These are phyloP conservation scores for Boletellus ananas DNA, from an alignment of 768 basidiomycete species.

Conservation along the genomic window DNA sequence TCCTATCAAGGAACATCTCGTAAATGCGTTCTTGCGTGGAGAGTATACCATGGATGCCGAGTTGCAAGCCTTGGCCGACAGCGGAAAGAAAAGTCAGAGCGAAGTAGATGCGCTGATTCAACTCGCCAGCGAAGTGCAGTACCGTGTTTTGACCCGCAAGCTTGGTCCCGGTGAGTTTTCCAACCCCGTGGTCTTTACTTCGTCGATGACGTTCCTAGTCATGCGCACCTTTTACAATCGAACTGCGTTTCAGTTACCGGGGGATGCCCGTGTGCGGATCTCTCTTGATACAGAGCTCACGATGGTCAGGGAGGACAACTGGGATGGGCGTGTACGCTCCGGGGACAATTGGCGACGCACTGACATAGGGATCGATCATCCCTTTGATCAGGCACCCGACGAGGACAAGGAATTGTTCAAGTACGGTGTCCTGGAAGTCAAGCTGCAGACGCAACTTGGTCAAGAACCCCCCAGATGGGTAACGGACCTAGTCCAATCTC, in stretches of 20 bases:
- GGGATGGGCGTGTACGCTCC: slow-evolving; percentile 78
- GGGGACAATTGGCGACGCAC: slow-evolving; percentile 91
- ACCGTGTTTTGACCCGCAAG: slow-evolving; percentile 76
- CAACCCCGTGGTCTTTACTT: not conserved
- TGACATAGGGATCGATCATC: slow-evolving; percentile 90
- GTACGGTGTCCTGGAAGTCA: slow-evolving; percentile 96
- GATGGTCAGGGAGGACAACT: slow-evolving; percentile 94
- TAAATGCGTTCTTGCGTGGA: slow-evolving; percentile 87
- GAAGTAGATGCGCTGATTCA: slow-evolving; percentile 95
- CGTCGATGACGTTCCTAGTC: slow-evolving; percentile 43
- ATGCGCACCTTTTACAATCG: slow-evolving; percentile 98
- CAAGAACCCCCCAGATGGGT: slow-evolving; percentile 98
- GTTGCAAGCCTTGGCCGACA: slow-evolving; percentile 79
- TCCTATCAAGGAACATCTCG: slow-evolving; percentile 88
- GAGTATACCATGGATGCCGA: slow-evolving; percentile 93
- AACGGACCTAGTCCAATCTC: slow-evolving; percentile 89
- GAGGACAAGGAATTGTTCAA: slow-evolving; percentile 95
- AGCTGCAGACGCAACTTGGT: slow-evolving; percentile 93
- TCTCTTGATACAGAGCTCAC: slow-evolving; percentile 96
- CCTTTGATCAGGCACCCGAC: slow-evolving; percentile 69
- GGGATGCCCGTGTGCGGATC: slow-evolving; percentile 97
- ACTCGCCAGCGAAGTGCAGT: slow-evolving; percentile 96
- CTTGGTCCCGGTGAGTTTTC: slow-evolving; percentile 68
- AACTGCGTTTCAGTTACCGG: slow-evolving; percentile 97
- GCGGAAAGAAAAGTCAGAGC: slow-evolving; percentile 88